Evolutionary conservation across 441 rosid genomes (phyloP).

Genomic region (Populus tomentosa): DNA sequence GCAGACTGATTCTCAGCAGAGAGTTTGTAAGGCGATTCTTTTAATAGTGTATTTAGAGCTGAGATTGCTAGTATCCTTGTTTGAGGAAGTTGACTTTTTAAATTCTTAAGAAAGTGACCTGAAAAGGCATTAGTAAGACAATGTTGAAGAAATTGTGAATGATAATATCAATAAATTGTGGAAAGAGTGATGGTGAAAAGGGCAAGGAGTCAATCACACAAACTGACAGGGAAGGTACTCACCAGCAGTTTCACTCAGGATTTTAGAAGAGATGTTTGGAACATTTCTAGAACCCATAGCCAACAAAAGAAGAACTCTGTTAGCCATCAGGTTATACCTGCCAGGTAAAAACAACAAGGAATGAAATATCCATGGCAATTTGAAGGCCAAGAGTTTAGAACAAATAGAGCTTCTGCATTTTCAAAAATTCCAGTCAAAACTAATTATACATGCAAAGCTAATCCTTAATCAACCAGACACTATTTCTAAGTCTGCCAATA

Average conservation of each 20-base stretch:
- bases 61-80: conserved; percentile 98
- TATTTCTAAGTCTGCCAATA: neutral
- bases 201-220: conserved; percentile 9
- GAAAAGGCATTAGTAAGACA: conserved; percentile 33
- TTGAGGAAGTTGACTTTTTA: conserved; percentile 99
- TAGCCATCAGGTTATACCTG: conserved; percentile 99
- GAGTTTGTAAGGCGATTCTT: conserved; percentile 93
- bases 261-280: conserved; percentile 66
- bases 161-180: conserved; percentile 1
- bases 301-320: conserved; percentile 90
- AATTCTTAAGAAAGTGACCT: conserved; percentile 96
- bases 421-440: neutral
- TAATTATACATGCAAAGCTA: conserved; percentile 6
- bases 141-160: neutral
- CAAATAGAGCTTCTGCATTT: neutral
- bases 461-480: neutral
- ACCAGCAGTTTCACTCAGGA: conserved; percentile 92
- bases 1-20: conserved; percentile 44
- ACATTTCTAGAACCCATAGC: conserved; percentile 86
- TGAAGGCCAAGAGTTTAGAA: neutral
- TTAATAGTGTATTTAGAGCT: conserved; percentile 85
- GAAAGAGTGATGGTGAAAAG: conserved; percentile 4
- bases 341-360: conserved; percentile 14
- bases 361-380: neutral
- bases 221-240: conserved; percentile 30